Evolutionary conservation across 805 yeast genomes (phyloP), one percentile per base, ranked within the genome.

Genomic region (Debaryomyces hansenii): DNA sequence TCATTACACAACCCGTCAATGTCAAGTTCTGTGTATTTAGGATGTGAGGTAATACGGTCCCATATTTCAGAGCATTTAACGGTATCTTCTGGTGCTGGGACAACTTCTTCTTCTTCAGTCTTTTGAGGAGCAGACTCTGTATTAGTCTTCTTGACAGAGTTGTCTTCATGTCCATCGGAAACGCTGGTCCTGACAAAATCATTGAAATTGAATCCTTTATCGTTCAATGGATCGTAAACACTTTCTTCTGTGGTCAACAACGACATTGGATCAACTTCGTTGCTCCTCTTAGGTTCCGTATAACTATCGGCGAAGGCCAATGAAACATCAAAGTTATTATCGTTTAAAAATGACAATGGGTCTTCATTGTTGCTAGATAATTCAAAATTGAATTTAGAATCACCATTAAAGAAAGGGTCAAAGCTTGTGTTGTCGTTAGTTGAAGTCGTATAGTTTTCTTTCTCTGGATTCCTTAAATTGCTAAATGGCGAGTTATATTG

Each of bases 41-140:
- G 98, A 74, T 94, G 98, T 18, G 94, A 68, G 1, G 97, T 87
- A 33, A 94, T 86, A 60, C 98, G 79, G 66, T 92, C 98, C 99
- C 99, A 94, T 12, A 92, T 85, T 55, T 90, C 97, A 0, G 96
- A 62, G 66, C 99, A 94, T 59, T 82, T 82, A 53, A 82, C 62
- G 11, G 78, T 74, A 14, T 66, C 68, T 47, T 83, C 85, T 7
- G 81, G 85, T 4, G 85, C 79, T 5, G 96, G 96, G 3, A 89
- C 91, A 24, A 82, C 79, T 46, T 63, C 73, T 29, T 70, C 72
- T 40, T 60, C 63, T 7, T 58, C 57, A 20, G 57, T 57, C 37
- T 59, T 64, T 16, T 16, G 10, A 45, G 62, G 63, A 11, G 51
- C 49, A 14, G 29, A 62, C 59, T 9, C 8, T 36, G n/a, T 28